Evolutionary conservation across 176 grass and related monocot species (phyloP).

Genomic region (Rhipidocladum racemiflorum): DNA sequence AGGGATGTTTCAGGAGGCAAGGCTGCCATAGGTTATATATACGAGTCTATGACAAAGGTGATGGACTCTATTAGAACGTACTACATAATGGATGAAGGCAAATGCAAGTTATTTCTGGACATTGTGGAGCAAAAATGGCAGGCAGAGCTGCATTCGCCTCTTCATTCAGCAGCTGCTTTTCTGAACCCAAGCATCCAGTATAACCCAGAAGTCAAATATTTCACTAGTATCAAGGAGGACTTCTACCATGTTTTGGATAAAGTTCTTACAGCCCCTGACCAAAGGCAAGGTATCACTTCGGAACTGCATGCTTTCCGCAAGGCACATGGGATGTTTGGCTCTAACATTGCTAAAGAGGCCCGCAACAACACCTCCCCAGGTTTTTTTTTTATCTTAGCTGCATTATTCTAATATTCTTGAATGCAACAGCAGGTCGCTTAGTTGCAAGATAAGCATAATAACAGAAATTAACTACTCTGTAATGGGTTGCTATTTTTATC

Average conservation of each 20-base stretch:
- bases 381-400: slow-evolving; percentile 18
- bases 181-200: slow-evolving; percentile 94
- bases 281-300: slow-evolving; percentile 75
- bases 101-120: slow-evolving; percentile 90
- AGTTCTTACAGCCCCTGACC: slow-evolving; percentile 67
- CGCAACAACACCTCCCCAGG: slow-evolving; percentile 78
- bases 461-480: background rate
- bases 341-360: slow-evolving; percentile 89
- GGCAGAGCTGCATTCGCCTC: slow-evolving; percentile 76
- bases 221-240: slow-evolving; percentile 67
- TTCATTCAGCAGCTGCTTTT: slow-evolving; percentile 80
- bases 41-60: slow-evolving; percentile 94
- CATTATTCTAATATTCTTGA: background rate
- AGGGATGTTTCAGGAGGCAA: slow-evolving; percentile 90
- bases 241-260: slow-evolving; percentile 78
- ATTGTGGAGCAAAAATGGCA: slow-evolving; percentile 89
- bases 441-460: background rate
- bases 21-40: slow-evolving; percentile 80
- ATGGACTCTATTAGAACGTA: slow-evolving; percentile 94
- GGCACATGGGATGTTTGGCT: slow-evolving; percentile 81
- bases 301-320: slow-evolving; percentile 80
- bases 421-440: background rate
- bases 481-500: background rate
- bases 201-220: slow-evolving; percentile 75
- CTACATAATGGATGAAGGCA: slow-evolving; percentile 97